Base-by-base conservation (phyloP, 306 rosid species). In the Cicer yamashitae region DNA sequence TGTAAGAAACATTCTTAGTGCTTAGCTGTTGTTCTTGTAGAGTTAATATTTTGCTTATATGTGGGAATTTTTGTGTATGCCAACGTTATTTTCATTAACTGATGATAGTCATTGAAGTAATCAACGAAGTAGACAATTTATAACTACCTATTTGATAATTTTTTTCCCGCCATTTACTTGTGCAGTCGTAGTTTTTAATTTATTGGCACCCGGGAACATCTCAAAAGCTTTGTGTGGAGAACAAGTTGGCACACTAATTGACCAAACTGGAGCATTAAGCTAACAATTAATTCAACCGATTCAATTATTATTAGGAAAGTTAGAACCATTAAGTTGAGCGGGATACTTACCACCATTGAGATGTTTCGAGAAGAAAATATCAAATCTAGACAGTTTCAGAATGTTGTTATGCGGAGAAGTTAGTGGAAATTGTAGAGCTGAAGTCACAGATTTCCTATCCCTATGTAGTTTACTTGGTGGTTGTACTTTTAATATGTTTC, bases 191-290 rank as follows among this genome's bases (percentile, higher is more conserved):
- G 87, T 89, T 74, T 89, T 86, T 51, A 86, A 89, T 84, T 57
- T 89, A 51, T 79, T 84, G 81, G 89, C 87, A 75, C 89, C 90
- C n/a, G 90, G 90, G 76, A 86, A 86, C 81, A 83, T 89, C 67
- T 89, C 93, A 70, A 89, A 82, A 82, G 93, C 93, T 8, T 74
- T 89, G 70, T 89, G 93, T 56, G 93, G 93, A 76, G 90, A 86
- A 44, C 90, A 89, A 76, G 89, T 89, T 20, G 90, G 90, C 60
- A 89, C 88, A 44, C 82, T 89, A 77, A 86, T 89, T 66, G 88
- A 89, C 77, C 89, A 84, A 79, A 66, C 84, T 9, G 93, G 93
- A 81, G 84, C 85, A 74, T 73, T 86, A 66, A 76, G 85, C 67
- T 86, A 80, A 85, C 76, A 74, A 20, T 59, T 84, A 47, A 66